Percentiles rank a stretch among this genome's conserved stretches.
Evolutionary conservation across 192 early-diverging fungal species (phyloP).

Genomic region (Coemansia sp.): DNA sequence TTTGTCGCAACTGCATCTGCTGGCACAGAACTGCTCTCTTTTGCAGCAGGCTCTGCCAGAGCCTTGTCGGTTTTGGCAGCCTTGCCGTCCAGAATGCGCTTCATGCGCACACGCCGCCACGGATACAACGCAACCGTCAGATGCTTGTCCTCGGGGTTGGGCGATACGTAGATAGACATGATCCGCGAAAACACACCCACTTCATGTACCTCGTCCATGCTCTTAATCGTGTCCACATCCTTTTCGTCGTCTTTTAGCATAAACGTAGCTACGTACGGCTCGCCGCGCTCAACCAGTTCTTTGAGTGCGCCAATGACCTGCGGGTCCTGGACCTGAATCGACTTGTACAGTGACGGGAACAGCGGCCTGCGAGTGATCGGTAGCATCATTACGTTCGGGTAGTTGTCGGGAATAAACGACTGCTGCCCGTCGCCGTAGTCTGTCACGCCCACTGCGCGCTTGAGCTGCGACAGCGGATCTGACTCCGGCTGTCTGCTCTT

Average conservation of each 20-base stretch:
- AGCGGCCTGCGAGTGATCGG: slow-evolving; percentile 90
- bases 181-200: slow-evolving; percentile 98
- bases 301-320: slow-evolving; percentile 89
- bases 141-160: slow-evolving; percentile 68
- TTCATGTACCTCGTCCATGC: slow-evolving; percentile 74
- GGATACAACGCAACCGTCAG: slow-evolving; percentile 96
- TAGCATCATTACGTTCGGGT: slow-evolving; percentile 90
- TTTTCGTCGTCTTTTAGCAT: slow-evolving; percentile 86
- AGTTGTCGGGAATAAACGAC: slow-evolving; percentile 83
- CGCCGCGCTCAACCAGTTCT: slow-evolving; percentile 82
- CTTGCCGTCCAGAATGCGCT: slow-evolving; percentile 26
- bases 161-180: slow-evolving; percentile 87
- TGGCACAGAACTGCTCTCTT: neutral
- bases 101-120: slow-evolving; percentile 85
- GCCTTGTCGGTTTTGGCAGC: neutral
- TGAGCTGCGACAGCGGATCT: slow-evolving; percentile 45
- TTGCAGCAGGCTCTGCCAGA: neutral
- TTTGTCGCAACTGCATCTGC: neutral
- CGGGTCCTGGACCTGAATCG: slow-evolving; percentile 94
- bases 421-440: slow-evolving; percentile 67
- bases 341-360: slow-evolving; percentile 98
- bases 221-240: slow-evolving; percentile 78
- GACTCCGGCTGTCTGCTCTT: neutral
- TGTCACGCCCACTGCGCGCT: slow-evolving; percentile 57
- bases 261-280: slow-evolving; percentile 97